Conservation (phyloP, 2,329 filamentous ascomycete genomes). For the Ophiocordyceps camponoti-leonardi region DNA sequence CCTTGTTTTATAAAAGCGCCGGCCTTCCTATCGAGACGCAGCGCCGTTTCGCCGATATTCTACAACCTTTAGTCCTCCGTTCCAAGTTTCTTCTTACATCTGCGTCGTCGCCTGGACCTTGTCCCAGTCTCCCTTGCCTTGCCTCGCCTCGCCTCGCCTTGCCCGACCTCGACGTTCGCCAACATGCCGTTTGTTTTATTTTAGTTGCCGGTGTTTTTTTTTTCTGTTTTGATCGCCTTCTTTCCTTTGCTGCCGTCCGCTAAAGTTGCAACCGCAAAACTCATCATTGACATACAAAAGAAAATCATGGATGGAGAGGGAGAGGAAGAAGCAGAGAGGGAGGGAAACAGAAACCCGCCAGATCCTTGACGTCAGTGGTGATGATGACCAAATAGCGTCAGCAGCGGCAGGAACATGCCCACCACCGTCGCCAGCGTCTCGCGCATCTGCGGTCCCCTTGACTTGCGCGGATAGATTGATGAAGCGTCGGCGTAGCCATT, state of each 20-base stretch:
- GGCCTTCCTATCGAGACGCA: neutral
- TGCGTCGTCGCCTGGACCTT: neutral
- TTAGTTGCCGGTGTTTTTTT: too few species aligned
- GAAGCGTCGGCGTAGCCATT: conserved; percentile 39
- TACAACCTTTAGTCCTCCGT: neutral
- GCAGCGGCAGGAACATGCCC: conserved; percentile 62
- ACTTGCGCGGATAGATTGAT: conserved; percentile 27
- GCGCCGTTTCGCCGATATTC: neutral
- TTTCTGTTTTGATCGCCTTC: too few species aligned
- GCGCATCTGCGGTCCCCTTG: conserved; percentile 41
- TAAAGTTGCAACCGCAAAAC: neutral
- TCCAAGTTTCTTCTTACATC: neutral
- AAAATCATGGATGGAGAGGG: neutral
- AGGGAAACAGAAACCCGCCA: neutral
- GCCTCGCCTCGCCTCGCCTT: too few species aligned
- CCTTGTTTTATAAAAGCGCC: neutral
- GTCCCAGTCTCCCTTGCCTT: neutral
- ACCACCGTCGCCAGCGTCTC: conserved; percentile 54
- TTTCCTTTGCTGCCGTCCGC: neutral
- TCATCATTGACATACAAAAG: neutral
- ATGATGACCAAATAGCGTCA: conserved; percentile 65
- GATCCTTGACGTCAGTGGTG: conserved; percentile 19
- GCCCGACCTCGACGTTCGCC: too few species aligned
- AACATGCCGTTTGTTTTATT: neutral
- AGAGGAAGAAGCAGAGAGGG: neutral